phyloP scores from a whole-genome alignment of 2,329 filamentous ascomycete genomes.

The Aciculosporium take region DNA sequence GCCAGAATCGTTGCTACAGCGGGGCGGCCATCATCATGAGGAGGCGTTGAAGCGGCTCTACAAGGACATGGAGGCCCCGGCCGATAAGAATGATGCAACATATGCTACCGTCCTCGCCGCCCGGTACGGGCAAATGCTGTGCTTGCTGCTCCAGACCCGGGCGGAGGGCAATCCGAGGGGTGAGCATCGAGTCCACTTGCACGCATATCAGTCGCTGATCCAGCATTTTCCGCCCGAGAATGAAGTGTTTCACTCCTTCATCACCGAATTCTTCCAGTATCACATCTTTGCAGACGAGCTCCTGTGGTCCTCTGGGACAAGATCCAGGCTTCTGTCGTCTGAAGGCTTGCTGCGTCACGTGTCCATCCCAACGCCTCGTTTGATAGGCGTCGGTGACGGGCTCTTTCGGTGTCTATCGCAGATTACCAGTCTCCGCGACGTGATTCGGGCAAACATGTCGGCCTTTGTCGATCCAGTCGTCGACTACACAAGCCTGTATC shows the following conservation, averaged over 20 bases:
- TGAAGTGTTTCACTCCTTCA: slow-evolving; percentile 48
- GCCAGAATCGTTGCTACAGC: slow-evolving; percentile 30
- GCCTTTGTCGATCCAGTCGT: slow-evolving; percentile 50
- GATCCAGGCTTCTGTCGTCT: slow-evolving; percentile 23
- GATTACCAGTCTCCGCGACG: slow-evolving; percentile 64
- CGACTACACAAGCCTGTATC: slow-evolving; percentile 58
- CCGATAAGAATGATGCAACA: slow-evolving; percentile 28
- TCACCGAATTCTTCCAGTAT: slow-evolving; percentile 74
- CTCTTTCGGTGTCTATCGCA: slow-evolving; percentile 66
- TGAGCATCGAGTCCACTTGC: slow-evolving; percentile 66
- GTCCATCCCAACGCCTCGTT: slow-evolving; percentile 33
- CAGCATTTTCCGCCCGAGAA: slow-evolving; percentile 44
- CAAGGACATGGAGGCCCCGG: slow-evolving; percentile 28
- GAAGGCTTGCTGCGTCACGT: slow-evolving; percentile 29
- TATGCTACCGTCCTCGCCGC: slow-evolving; percentile 36
- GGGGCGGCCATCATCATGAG: slow-evolving; percentile 41
- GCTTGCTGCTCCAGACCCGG: slow-evolving; percentile 42
- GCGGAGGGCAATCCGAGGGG: slow-evolving; percentile 44
- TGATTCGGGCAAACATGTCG: slow-evolving; percentile 53
- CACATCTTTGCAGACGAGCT: slow-evolving; percentile 56
- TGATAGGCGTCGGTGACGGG: slow-evolving; percentile 71
- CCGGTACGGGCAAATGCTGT: slow-evolving; percentile 49
- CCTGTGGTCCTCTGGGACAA: slow-evolving; percentile 31
- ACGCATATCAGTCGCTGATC: slow-evolving; percentile 62
- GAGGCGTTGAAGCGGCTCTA: slow-evolving; percentile 39